These are phyloP conservation scores for Puccinia hordei DNA, from an alignment of 1,284 basidiomycete genomes.

Conservation along the genomic window DNA sequence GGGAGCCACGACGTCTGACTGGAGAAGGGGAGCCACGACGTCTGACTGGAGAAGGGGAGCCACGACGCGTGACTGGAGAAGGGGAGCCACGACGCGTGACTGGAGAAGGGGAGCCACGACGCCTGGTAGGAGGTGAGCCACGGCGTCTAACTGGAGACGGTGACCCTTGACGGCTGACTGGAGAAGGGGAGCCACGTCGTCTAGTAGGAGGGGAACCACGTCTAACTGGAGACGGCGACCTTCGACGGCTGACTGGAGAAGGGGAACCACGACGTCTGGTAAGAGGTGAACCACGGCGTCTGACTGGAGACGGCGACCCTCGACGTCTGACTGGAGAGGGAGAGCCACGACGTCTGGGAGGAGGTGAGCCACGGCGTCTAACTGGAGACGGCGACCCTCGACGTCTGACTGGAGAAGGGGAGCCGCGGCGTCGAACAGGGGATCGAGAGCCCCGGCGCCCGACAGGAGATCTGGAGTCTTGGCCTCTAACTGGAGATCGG, in stretches of 20 bases:
- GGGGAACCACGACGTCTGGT: background rate
- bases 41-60: background rate
- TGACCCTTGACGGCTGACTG: background rate
- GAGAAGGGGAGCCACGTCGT: background rate
- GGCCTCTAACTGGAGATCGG: background rate
- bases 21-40: background rate
- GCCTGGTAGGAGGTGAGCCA: no score
- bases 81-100: background rate
- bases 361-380: background rate
- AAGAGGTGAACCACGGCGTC: constrained; percentile 1
- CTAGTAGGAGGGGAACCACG: background rate
- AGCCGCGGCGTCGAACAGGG: background rate
- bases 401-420: background rate
- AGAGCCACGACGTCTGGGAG: constrained; percentile 1
- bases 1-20: background rate
- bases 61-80: background rate
- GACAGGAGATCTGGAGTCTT: background rate
- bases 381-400: background rate
- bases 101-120: background rate
- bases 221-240: background rate
- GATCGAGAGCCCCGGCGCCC: background rate
- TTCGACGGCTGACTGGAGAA: background rate
- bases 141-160: background rate
- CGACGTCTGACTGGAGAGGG: background rate
- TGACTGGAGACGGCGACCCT: background rate